Evolutionary conservation across 768 basidiomycete species (phyloP), one percentile per base, ranked within the genome.

Genomic region (Suillus placidus): DNA sequence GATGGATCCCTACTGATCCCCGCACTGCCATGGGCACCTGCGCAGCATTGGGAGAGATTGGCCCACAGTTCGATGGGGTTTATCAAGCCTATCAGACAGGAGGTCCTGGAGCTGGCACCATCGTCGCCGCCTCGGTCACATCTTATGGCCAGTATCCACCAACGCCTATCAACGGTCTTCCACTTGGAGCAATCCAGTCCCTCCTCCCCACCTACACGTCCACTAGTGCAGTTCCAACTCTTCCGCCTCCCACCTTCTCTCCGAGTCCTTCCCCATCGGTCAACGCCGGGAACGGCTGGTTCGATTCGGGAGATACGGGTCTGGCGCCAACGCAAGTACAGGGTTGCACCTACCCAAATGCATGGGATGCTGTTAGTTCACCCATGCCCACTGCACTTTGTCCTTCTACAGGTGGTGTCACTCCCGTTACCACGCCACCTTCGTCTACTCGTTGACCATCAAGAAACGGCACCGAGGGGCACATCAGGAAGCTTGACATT

Each of bases 1-100:
- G 93, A 35, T 94, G 90, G 88, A 86, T 94, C 45, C 92, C 93
- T 8, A 73, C 75, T 1, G 90, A 95, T 81, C 93, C 93, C 20
- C 81, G 92, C 52, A 76, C 69, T 6, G 84, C 87, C 32, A 67
- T 81, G n/a, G 93, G 95, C 71, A 75, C 83, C 51, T 97, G 95
- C 74, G 79, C 71, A 30, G 78, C 82, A 4, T 76, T 90, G 16
- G 88, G 86, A 26, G 78, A 79, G 7, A 60, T 76, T 6, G 76
- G 75, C 13, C 70, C 74, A 7, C 76, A 73, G 7, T 91, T 90
- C 68, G 73, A 83, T 72, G 86, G 87, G 35, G 80, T 76, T 37
- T 87, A 87, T 71, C 80, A 82, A 40, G 71, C 87, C 9, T 89
- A 89, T 78, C 89, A 91, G 71, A 93, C 91, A 8, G 92, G 92